phyloP scores from a whole-genome alignment of 2,329 filamentous ascomycete genomes.

The Aulographum hederae region DNA sequence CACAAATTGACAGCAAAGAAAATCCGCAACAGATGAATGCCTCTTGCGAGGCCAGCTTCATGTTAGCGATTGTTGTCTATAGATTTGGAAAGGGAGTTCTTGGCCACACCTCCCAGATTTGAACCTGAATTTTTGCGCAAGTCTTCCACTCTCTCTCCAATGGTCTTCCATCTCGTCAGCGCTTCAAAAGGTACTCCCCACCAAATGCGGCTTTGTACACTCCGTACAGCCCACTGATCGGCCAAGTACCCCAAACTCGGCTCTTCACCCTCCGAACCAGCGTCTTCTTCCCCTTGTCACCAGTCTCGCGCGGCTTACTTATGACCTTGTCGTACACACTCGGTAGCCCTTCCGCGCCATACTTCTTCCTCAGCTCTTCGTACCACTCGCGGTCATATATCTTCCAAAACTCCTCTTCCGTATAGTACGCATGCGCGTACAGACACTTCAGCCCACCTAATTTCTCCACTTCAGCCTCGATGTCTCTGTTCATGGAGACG shows the following conservation, averaged over 20 bases:
- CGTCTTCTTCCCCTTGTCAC: slow-evolving; percentile 5
- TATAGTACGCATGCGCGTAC: slow-evolving; percentile 52
- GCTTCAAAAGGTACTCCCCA: slow-evolving; percentile 4
- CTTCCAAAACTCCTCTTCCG: slow-evolving; percentile 48
- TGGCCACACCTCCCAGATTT: no score
- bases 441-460: slow-evolving; percentile 51
- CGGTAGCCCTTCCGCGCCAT: slow-evolving; percentile 39
- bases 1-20: no score
- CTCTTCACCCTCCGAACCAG: slow-evolving; percentile 2
- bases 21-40: no score
- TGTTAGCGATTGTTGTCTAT: no score
- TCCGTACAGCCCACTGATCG: slow-evolving; percentile 2
- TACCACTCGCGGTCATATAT: slow-evolving; percentile 44
- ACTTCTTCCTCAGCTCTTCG: slow-evolving; percentile 37
- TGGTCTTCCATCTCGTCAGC: no score
- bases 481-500: slow-evolving; percentile 35
- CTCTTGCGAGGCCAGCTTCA: no score
- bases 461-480: slow-evolving; percentile 41
- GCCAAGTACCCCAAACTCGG: slow-evolving; percentile 2
- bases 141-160: no score
- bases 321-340: slow-evolving; percentile 52
- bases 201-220: slow-evolving; percentile 1
- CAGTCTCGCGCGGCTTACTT: slow-evolving; percentile 17
- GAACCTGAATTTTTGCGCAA: no score
- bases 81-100: no score